Evolutionary conservation across 495 filamentous ascomycete species (phyloP).

Genomic region (Xylaria acuta): DNA sequence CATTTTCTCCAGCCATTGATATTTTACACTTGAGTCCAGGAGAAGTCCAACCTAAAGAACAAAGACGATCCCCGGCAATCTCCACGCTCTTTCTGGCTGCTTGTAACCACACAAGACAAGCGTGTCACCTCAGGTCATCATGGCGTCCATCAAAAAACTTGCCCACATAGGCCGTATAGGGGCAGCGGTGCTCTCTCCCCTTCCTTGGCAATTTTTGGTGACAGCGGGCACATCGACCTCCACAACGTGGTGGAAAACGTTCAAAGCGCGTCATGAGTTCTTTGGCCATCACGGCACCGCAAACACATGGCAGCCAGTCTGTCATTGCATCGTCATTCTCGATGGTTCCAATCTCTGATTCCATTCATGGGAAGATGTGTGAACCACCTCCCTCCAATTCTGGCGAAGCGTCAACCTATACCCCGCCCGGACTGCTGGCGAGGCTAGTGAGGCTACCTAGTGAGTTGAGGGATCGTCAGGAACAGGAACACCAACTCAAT

Average conservation of each 20-base stretch:
- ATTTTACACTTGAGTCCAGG: neutral
- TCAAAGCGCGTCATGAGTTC: neutral
- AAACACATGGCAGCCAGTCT: neutral
- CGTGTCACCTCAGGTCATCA: neutral
- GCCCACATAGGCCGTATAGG: too few relatives aligned
- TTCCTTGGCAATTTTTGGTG: neutral
- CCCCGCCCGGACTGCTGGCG: neutral
- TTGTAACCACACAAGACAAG: neutral
- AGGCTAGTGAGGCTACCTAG: too few relatives aligned
- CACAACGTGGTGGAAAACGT: neutral
- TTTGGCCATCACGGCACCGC: neutral
- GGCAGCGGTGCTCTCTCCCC: neutral
- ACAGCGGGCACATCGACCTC: neutral
- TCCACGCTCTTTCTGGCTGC: neutral
- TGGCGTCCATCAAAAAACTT: neutral
- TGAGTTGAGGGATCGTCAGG: slow-evolving; percentile 14
- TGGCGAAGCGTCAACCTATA: neutral
- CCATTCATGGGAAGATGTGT: neutral
- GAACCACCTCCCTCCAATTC: neutral
- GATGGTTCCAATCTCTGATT: neutral
- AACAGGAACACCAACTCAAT: slow-evolving; percentile 6
- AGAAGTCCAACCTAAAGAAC: neutral
- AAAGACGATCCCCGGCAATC: neutral
- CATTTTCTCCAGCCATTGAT: neutral
- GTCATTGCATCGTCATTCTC: neutral